A percentile compares a stretch with the other conserved stretches of the same genome.
Evolutionary conservation across 2,329 filamentous ascomycete genomes (phyloP).

Genomic region (Colletotrichum filicis): DNA sequence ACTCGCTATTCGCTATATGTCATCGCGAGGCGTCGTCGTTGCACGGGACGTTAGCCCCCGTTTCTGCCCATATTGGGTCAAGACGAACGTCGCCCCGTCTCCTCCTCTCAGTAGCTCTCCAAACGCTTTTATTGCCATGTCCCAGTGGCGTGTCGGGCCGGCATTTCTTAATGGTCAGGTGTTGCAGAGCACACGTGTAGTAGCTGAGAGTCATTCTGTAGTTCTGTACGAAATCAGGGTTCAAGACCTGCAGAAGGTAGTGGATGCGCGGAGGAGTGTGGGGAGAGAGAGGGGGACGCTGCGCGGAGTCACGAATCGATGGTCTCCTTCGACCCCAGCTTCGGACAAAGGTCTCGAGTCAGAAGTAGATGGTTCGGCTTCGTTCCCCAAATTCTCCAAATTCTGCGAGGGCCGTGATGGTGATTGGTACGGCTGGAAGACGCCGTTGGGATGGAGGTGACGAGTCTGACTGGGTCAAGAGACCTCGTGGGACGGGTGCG

Average conservation of each 20-base stretch:
- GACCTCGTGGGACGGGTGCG: constrained; percentile 24
- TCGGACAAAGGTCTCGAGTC: constrained; percentile 16
- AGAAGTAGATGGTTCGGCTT: constrained; percentile 13
- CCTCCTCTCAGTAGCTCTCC: not conserved
- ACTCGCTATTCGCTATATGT: constrained; percentile 32
- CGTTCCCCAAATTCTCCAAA: constrained; percentile 29
- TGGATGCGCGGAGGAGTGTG: constrained; percentile 35
- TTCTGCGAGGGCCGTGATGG: not conserved
- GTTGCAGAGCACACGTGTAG: constrained; percentile 22
- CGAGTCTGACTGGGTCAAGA: not conserved
- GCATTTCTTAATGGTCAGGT: constrained; percentile 35
- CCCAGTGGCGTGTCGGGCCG: constrained; percentile 23
- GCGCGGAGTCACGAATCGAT: constrained; percentile 22
- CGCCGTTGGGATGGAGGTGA: not conserved
- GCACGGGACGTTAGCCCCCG: constrained; percentile 23
- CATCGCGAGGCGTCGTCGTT: constrained; percentile 17
- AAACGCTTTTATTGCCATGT: not conserved
- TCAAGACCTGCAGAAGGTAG: constrained; percentile 24
- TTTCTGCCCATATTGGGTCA: constrained; percentile 13
- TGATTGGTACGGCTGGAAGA: constrained; percentile 33
- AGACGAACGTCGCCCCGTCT: not conserved
- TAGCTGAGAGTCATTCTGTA: not conserved
- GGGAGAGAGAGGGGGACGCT: constrained; percentile 12
- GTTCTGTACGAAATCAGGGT: constrained; percentile 24
- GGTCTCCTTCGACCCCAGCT: constrained; percentile 12